Evolutionary conservation across 768 basidiomycete species (phyloP), one percentile per base, ranked within the genome.

Genomic region (Hericium erinaceus): DNA sequence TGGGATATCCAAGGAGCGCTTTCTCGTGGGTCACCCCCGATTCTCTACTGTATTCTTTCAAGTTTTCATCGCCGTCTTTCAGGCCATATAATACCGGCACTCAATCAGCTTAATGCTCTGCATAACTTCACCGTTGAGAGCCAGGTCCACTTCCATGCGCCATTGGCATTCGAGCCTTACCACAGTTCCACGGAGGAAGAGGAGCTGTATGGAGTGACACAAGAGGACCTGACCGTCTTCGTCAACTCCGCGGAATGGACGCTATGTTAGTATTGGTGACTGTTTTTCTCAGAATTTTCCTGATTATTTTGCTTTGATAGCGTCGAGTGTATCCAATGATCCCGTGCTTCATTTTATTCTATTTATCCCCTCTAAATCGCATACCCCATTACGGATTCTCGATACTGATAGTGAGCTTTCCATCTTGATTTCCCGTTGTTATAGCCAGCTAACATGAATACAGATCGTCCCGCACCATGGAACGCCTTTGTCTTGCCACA

Each of bases 231-330:
- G 58, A 93, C 89, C 13, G 85, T 95, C 0, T 99, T 99, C 66
- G 78, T 99, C 44, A 99, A 99, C 66, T 92, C 92, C 6, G 97
- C 94, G 4, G 87, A 94, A 66, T 99, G 97, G 97, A 89, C 87
- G 12, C 67, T 99, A 52, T 93, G 95, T 94, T 64, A 64, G 77
- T 63, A 38, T 33, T 24, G 49, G 10, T 48, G 12, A 52, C 22
- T 26, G 40, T 61, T 2, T 16, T 8, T 33, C 7, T 33, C 6
- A 33, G 9, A 33, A 10, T 33, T 9, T 8, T 33, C 7, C 7
- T 52, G 11, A 3, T 5, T 48, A 24, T 49, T 24, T 46, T 48
- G 51, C 26, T 1, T 52, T 10, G 12, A 28, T 41, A 98, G 95
- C 95, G 11, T 95, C 95, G 0, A 88, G 92, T 57, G 86, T 87